Evolutionary conservation across 1,284 basidiomycete genomes (phyloP).

Genomic region (Irpex lacteus): DNA sequence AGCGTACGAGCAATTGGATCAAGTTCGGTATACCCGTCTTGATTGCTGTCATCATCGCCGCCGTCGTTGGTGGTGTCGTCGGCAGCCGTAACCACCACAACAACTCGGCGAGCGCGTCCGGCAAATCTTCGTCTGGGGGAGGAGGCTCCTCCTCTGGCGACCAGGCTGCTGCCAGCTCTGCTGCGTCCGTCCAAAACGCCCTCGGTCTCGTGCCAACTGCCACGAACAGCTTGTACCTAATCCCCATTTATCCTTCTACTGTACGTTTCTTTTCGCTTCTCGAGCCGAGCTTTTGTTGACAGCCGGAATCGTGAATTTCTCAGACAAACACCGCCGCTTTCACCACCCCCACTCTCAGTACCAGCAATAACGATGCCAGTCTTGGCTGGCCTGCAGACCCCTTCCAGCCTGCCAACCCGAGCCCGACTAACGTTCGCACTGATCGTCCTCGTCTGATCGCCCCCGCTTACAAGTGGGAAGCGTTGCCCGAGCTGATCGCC

Average conservation of each 20-base stretch:
- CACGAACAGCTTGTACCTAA: slow-evolving; percentile 69
- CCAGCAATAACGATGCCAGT: slow-evolving; percentile 41
- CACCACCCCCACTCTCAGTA: slow-evolving; percentile 68
- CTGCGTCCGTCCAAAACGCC: slow-evolving; percentile 57
- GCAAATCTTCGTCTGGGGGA: slow-evolving; percentile 19
- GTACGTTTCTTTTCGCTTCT: slow-evolving; percentile 44
- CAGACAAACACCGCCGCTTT: slow-evolving; percentile 83
- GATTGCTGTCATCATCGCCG: slow-evolving; percentile 68
- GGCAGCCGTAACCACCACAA: slow-evolving; percentile 55
- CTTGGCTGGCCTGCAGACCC: slow-evolving; percentile 77
- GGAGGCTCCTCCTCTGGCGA: slow-evolving; percentile 19
- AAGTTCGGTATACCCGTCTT: slow-evolving; percentile 65
- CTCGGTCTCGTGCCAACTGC: slow-evolving; percentile 71
- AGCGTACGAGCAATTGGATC: slow-evolving; percentile 52
- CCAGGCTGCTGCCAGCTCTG: slow-evolving; percentile 33
- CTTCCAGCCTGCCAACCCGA: slow-evolving; percentile 61
- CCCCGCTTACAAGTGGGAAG: slow-evolving; percentile 89
- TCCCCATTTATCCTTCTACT: slow-evolving; percentile 86
- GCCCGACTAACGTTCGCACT: slow-evolving; percentile 60
- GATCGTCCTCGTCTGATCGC: slow-evolving; percentile 92
- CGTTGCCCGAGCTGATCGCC: slow-evolving; percentile 76
- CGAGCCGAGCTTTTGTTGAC: not conserved
- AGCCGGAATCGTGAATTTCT: not conserved
- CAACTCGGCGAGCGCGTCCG: slow-evolving; percentile 21
- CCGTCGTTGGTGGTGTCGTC: slow-evolving; percentile 77